Base-by-base conservation (phyloP, 768 basidiomycete species). In the Cystofilobasidium macerans region DNA sequence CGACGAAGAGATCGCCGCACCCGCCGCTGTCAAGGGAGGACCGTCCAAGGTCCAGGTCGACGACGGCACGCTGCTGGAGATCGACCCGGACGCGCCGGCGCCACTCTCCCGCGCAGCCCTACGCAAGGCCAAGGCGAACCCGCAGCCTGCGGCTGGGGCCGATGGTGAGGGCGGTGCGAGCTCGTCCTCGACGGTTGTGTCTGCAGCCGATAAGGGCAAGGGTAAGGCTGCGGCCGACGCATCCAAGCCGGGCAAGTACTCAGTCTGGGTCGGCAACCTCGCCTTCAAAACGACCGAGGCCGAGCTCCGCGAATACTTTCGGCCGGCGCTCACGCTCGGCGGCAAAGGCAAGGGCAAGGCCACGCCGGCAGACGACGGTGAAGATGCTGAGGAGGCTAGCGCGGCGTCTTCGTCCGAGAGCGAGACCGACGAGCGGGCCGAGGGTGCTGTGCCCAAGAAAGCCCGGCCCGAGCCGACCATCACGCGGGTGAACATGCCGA, bases 201-300 rank as follows among this genome's bases (percentile, higher is more conserved):
- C n/a, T n/a, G n/a, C n/a, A n/a, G n/a, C n/a, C n/a, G n/a, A n/a
- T 7, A 57, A 59, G 8, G 64, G 64, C 13, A 48, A 61, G 47
- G 51, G 56, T 48, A 61, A 43, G 58, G 51, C 48, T 16, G 33
- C 40, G 12, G 32, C 3, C 0, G 33, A 11, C 40, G 56, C 48
- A 24, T 22, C 26, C 48, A 60, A 60, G 51, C 58, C 35, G 2
- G 62, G 62, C 2, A 68, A 68, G 58, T 68, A 93, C 74, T 93
- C 89, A 6, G 81, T 97, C 56, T 98, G 94, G 94, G 87, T 97
- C 35, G 94, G 94, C 47, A 98, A 98, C 77, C 74, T 98, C 75
- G 82, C 87, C 8, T 98, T 87, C 81, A 87, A 86, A 77, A 97
- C 94, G 60, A 88, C 86, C 0, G 78, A 81, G 64, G 83, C 86